Evolutionary conservation across 2,329 filamentous ascomycete genomes (phyloP).

Genomic region (Ceratocystis lukuohia): DNA sequence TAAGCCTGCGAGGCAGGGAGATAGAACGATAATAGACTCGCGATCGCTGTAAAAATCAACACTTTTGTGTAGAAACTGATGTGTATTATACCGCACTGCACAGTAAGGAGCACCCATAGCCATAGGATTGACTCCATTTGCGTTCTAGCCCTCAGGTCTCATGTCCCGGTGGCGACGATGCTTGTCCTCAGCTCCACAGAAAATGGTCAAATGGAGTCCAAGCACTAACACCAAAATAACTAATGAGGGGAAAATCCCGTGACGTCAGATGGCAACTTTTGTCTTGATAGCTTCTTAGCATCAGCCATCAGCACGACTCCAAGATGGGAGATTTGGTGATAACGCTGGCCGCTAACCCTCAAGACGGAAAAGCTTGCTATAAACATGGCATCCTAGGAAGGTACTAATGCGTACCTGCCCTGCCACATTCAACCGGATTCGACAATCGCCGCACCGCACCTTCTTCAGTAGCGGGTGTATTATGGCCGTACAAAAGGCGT

Average conservation of each 20-base stretch:
- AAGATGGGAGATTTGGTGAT: not conserved
- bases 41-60: not conserved
- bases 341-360: not conserved
- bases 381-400: not conserved
- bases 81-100: not conserved
- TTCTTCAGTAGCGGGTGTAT: not conserved
- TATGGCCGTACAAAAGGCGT: conserved; percentile 8
- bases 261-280: conserved; percentile 6
- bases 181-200: not conserved
- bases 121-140: not conserved
- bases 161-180: not conserved
- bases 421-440: not conserved
- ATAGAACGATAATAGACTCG: no score
- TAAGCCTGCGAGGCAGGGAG: no score
- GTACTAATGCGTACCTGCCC: not conserved
- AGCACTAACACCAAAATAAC: not conserved
- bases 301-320: conserved; percentile 8
- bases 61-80: not conserved
- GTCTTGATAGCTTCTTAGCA: not conserved
- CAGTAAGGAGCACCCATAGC: not conserved
- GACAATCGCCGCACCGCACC: not conserved
- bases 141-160: not conserved
- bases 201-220: not conserved
- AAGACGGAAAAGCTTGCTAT: not conserved
- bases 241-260: not conserved